Base-by-base conservation (phyloP, 441 rosid genomes). In the Bruguiera hainesii region DNA sequence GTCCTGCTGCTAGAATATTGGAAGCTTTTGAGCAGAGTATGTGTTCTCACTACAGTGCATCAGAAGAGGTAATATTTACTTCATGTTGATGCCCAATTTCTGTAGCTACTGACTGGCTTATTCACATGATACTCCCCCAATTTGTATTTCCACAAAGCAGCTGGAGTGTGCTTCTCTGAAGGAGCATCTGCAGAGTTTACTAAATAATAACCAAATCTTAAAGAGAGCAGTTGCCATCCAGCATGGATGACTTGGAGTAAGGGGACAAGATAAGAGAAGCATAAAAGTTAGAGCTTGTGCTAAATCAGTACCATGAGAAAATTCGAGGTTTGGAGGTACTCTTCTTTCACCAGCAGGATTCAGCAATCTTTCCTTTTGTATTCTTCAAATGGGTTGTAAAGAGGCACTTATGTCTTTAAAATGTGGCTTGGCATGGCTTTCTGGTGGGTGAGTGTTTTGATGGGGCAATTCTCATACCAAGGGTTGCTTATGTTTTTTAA, bases 261-360 rank as follows among this genome's bases (percentile, higher is more conserved):
- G 85, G 81, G 61, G 87, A 76, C 21, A 83, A 73, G 56, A 73
- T 66, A 2, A 78, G 73, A 71, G 87, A 85, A 75, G 61, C 75
- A 59, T 72, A 79, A 51, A 83, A 71, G 23, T 66, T 85, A 65
- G 78, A 76, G 74, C 75, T 72, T 18, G 35, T 81, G 51, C 31
- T 83, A 2, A 75, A 67, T 64, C 83, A 85, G 46, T 81, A 81
- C 75, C 80, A 83, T 70, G 85, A 83, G 65, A 84, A 85, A 71
- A 67, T 82, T 59, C 76, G 66, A 65, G 37, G 37, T 33, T 6
- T 33, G 37, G 37, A 33, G 37, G 8, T 33, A 33, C 37, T 33
- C 37, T 33, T 33, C 7, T 33, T 33, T 33, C 37, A 6, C 37
- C 8, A 33, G 9, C 37, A 0, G 8, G 37, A 33, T 33, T 33